Base-by-base conservation (phyloP, 495 filamentous ascomycete species). In the Bryoglossum gracile region DNA sequence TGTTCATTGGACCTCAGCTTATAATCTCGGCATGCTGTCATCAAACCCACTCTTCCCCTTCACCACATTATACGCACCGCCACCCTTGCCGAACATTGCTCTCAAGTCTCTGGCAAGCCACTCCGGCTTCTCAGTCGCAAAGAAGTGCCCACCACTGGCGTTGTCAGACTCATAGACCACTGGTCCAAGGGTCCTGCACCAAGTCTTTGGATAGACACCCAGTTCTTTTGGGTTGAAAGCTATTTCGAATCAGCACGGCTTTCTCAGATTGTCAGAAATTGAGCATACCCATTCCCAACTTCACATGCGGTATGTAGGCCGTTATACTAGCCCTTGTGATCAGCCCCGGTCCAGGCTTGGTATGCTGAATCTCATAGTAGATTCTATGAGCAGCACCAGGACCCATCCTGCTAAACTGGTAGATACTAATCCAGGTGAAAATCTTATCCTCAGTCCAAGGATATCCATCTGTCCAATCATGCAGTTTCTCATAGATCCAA, bases 401-500 rank as follows among this genome's bases (percentile, higher is more conserved):
- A 0, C 76, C 79, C 0, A 77, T 74, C 8, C 58, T 66, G 10
- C 68, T 71, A 51, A 84, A 83, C 64, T 64, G 70, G 58, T 84
- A 83, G 42, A 85, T 76, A 17, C 67, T 75, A 0, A 81, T 65
- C 81, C 82, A 84, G 0, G 80, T 83, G 22, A 83, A 64, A 19
- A 83, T 67, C 58, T 86, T 76, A 35, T 85, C 81, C 32, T 83
- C 77, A 1, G 72, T 81, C 83, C 83, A 86, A 6, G 75, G 70
- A 53, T 84, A 84, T 1, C 50, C 59, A 53, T 87, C 82, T 0
- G 76, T 77, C 80, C 83, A 83, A 48, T 79, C 74, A 57, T 81
- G 75, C 22, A 86, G 69, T 53, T 86, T 87, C 59, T 86, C 83
- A 42, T 81, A 79, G 32, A 86, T 80, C 82, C 82, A 86, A 0